Percentiles rank a stretch among this genome's conserved stretches.
Evolutionary conservation across 164 flowering plant genomes (phyloP).

Genomic region (Malania oleifera): DNA sequence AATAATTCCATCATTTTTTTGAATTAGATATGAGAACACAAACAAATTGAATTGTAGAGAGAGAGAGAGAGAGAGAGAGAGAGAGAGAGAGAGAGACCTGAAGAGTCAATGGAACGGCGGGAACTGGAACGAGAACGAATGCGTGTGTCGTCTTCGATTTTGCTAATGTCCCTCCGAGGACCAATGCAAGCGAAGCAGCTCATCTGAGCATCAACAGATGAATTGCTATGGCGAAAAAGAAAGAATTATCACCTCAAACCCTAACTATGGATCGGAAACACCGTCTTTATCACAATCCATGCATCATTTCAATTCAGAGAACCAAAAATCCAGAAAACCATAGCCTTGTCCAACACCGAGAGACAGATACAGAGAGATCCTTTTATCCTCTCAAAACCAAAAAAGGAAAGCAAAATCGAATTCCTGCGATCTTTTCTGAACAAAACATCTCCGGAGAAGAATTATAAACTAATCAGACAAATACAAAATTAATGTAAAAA

Average conservation of each 20-base stretch:
- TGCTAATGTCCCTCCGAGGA: conserved; percentile 24
- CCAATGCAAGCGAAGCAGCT: conserved; percentile 43
- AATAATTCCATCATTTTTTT: not conserved
- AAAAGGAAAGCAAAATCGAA: conserved; percentile 5
- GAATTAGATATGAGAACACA: not conserved
- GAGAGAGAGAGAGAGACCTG: conserved; percentile 11
- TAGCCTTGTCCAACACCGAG: not conserved
- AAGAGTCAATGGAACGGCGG: conserved; percentile 11
- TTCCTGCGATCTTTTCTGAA: too few species aligned
- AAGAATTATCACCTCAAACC: not conserved
- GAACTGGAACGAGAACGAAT: conserved; percentile 24
- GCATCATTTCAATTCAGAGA: not conserved
- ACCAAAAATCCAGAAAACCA: not conserved
- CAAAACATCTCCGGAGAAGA: too few species aligned
- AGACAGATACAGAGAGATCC: not conserved
- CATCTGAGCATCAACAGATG: conserved; percentile 22
- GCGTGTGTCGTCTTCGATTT: conserved; percentile 32
- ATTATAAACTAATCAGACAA: too few species aligned
- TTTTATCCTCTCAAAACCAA: not conserved
- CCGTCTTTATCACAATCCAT: too few species aligned
- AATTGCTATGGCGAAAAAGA: not conserved
- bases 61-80: not conserved
- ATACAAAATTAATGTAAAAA: too few species aligned
- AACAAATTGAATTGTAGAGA: not conserved
- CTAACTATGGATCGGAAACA: not conserved